Evolutionary conservation across 345 rosid species (phyloP).

Genomic region (Linum lewisii): DNA sequence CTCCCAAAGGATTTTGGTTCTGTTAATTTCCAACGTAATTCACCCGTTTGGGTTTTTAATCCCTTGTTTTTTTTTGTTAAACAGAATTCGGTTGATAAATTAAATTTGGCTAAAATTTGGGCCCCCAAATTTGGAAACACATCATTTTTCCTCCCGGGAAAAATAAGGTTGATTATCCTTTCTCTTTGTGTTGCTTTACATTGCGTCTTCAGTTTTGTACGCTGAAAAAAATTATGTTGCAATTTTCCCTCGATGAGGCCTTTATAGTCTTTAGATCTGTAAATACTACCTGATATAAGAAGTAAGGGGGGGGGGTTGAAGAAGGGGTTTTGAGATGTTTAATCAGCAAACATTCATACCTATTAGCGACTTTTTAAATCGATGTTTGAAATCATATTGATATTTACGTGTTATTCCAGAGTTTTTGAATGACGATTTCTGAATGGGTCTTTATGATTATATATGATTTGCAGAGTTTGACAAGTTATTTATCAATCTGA

Average conservation of each 20-base stretch:
- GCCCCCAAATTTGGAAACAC: constrained; percentile 90
- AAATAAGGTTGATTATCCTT: constrained; percentile 51
- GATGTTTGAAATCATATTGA: too few relatives aligned
- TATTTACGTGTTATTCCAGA: too few relatives aligned
- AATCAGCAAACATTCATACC: too few relatives aligned
- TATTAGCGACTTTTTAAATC: too few relatives aligned
- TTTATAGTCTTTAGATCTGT: too few relatives aligned
- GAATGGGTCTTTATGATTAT: not conserved
- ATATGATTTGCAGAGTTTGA: constrained; percentile 59
- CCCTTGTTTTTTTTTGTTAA: not conserved
- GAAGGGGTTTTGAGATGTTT: too few relatives aligned
- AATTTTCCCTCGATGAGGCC: too few relatives aligned
- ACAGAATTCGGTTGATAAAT: constrained; percentile 76
- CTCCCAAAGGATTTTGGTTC: not conserved
- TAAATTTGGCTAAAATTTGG: constrained; percentile 70
- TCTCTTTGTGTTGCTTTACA: not conserved
- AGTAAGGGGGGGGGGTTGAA: too few relatives aligned
- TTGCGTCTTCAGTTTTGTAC: not conserved
- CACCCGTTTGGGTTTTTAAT: constrained; percentile 3
- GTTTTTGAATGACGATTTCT: not conserved
- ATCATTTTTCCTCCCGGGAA: constrained; percentile 82
- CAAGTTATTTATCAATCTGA: constrained; percentile 72
- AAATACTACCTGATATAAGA: too few relatives aligned
- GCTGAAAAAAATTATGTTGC: too few relatives aligned
- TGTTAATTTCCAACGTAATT: not conserved